phyloP scores from a whole-genome alignment of 208 protist genomes.

The Acanthamoeba triangularis region DNA sequence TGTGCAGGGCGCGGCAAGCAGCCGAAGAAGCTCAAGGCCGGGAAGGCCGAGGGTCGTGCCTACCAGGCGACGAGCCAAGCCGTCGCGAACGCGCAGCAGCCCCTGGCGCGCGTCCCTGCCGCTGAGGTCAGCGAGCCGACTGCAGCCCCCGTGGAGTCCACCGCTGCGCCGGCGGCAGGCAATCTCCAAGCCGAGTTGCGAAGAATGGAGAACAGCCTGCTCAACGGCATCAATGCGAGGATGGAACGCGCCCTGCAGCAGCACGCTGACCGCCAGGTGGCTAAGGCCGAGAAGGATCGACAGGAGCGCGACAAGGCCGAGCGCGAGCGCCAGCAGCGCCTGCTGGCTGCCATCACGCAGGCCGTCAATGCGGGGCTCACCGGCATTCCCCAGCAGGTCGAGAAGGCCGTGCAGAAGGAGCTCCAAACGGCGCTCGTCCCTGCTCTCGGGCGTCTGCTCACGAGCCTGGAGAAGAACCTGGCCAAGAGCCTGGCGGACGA shows the following conservation, averaged over 20 bases:
- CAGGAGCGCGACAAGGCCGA: constrained; percentile 54
- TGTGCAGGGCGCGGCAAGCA: constrained; percentile 10
- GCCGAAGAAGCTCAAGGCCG: background rate
- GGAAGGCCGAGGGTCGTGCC: background rate
- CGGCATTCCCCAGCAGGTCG: constrained; percentile 43
- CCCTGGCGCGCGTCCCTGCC: background rate
- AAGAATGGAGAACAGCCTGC: constrained; percentile 15
- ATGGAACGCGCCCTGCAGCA: constrained; percentile 58
- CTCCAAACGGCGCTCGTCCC: constrained; percentile 25
- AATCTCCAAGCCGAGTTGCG: background rate
- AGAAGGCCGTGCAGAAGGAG: constrained; percentile 52
- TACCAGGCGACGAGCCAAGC: background rate
- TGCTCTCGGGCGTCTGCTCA: constrained; percentile 12
- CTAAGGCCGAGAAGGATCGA: constrained; percentile 33
- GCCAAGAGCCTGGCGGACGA: constrained; percentile 47
- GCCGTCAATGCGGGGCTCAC: constrained; percentile 10
- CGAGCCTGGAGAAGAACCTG: constrained; percentile 39
- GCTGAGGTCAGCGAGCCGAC: background rate
- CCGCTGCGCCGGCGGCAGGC: background rate
- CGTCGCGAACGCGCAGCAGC: background rate
- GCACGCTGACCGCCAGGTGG: constrained; percentile 42
- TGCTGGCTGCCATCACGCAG: constrained; percentile 39
- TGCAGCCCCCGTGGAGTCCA: background rate
- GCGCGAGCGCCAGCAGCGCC: constrained; percentile 48
- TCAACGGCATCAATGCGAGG: background rate